These are phyloP conservation scores for Olyra latifolia DNA, from an alignment of 176 grass and related monocot species.

Conservation along the genomic window DNA sequence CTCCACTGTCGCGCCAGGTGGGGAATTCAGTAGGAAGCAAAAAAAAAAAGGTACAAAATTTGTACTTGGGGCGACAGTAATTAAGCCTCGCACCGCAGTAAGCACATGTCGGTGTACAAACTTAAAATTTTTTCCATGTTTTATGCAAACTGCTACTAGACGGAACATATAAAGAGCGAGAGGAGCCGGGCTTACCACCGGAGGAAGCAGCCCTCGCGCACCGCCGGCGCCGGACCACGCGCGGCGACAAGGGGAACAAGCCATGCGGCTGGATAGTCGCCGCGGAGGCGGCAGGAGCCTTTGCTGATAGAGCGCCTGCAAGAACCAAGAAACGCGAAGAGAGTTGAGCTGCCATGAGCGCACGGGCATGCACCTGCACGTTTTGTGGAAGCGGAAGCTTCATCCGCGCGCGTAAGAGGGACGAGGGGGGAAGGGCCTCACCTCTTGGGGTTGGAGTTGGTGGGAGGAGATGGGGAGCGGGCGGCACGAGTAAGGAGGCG, in stretches of 20 bases:
- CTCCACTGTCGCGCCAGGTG: constrained; percentile 39
- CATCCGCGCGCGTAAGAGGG: background rate
- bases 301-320: constrained; percentile 20
- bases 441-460: constrained; percentile 22
- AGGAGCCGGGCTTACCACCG: constrained; percentile 22
- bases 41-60: background rate
- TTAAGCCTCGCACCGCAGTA: background rate
- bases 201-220: constrained; percentile 21
- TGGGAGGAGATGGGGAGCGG: constrained; percentile 12
- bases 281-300: constrained; percentile 1
- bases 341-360: background rate
- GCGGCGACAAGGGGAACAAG: background rate
- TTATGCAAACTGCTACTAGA: background rate
- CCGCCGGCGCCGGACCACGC: constrained; percentile 11
- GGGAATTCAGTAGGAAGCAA: background rate
- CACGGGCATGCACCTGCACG: background rate
- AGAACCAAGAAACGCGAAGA: background rate
- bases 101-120: background rate
- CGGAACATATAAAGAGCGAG: background rate
- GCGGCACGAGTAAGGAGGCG: constrained; percentile 33
- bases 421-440: background rate
- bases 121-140: background rate
- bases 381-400: background rate
- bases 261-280: background rate
- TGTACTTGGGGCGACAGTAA: background rate